Evolutionary conservation across 2,329 filamentous ascomycete genomes (phyloP).

Genomic region (Aspergillus viridinutans): DNA sequence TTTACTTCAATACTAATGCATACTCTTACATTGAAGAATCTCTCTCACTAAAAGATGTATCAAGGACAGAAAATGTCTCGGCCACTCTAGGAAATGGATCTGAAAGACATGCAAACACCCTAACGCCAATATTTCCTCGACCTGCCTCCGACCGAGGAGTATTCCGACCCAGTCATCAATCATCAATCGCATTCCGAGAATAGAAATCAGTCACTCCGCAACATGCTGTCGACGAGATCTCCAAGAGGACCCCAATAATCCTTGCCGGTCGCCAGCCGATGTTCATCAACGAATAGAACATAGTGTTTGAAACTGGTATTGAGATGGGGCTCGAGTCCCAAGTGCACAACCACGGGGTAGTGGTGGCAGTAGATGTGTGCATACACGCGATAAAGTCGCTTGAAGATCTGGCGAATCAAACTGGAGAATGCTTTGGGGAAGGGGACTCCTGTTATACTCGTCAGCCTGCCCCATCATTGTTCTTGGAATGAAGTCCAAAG

Average conservation of each 20-base stretch:
- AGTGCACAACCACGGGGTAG: constrained; percentile 91
- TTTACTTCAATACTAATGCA: not conserved
- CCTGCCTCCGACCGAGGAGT: not conserved
- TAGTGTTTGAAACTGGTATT: constrained; percentile 99
- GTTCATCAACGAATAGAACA: constrained; percentile 97
- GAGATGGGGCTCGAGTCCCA: constrained; percentile 92
- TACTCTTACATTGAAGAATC: not conserved
- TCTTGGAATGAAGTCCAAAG: not conserved
- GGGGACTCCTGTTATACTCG: constrained; percentile 62
- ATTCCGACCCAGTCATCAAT: constrained; percentile 2
- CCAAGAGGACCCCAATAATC: constrained; percentile 97
- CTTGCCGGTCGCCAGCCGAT: constrained; percentile 83
- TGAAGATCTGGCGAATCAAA: constrained; percentile 93
- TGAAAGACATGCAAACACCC: constrained; percentile 9
- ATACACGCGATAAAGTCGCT: constrained; percentile 97
- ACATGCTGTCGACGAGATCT: constrained; percentile 95
- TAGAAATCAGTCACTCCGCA: constrained; percentile 71
- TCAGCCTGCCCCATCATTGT: not conserved
- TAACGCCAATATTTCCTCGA: constrained; percentile 11
- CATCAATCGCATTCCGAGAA: not conserved
- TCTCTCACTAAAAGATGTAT: not conserved
- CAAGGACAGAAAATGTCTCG: constrained; percentile 1
- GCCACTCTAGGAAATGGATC: constrained; percentile 1
- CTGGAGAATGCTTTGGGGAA: constrained; percentile 90
- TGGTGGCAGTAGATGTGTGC: constrained; percentile 99